A percentile compares a stretch with the other conserved stretches of the same genome.
phyloP scores from a whole-genome alignment of 2,329 filamentous ascomycete genomes.

The Diaporthe nobilis region DNA sequence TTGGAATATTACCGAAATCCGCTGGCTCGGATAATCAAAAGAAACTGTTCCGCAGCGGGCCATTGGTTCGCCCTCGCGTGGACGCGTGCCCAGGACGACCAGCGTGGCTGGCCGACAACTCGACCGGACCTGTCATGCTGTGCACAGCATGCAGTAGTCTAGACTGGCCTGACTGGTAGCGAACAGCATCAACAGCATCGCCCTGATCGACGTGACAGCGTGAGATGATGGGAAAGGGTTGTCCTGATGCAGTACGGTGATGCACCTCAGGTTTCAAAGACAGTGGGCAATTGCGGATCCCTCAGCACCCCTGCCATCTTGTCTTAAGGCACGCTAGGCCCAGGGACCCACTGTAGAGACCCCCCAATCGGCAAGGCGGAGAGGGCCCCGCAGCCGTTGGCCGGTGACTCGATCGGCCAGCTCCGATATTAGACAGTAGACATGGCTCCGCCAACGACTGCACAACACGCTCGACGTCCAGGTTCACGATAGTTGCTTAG shows the following conservation, averaged over 20 bases:
- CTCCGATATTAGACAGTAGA: slow-evolving; percentile 11
- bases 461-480: background rate
- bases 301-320: slow-evolving; percentile 2
- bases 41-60: background rate
- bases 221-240: slow-evolving; percentile 31
- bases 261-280: slow-evolving; percentile 39
- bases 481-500: background rate
- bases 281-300: background rate
- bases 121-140: background rate
- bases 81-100: background rate
- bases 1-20: slow-evolving; percentile 17
- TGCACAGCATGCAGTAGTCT: background rate
- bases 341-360: background rate
- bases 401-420: slow-evolving; percentile 31
- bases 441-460: slow-evolving; percentile 7
- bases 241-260: slow-evolving; percentile 30
- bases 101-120: background rate
- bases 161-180: background rate
- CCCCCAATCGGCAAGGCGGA: background rate
- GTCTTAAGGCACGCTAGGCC: background rate
- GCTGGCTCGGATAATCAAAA: slow-evolving; percentile 33
- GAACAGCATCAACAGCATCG: background rate
- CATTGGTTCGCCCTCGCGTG: background rate
- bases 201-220: slow-evolving; percentile 26
- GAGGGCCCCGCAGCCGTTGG: slow-evolving; percentile 14